Evolutionary conservation across 1,284 basidiomycete genomes (phyloP).

Genomic region (Phellinidium pouzarii): DNA sequence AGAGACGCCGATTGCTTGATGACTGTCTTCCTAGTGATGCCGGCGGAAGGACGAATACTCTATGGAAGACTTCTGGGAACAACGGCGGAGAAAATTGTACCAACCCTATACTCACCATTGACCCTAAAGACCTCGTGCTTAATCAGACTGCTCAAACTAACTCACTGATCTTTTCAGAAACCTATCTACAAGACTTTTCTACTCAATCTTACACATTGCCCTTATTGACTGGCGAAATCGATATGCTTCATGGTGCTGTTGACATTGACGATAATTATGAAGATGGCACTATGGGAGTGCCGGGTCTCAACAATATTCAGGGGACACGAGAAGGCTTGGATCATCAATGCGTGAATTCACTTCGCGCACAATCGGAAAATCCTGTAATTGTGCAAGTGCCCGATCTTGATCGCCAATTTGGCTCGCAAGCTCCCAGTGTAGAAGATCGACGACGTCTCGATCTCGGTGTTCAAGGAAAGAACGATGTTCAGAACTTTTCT

Average conservation of each 20-base stretch:
- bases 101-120: constrained; percentile 1
- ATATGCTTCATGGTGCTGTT: neutral
- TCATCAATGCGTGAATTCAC: too few species aligned
- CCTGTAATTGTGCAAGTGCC: too few species aligned
- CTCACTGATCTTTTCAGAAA: neutral
- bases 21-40: neutral
- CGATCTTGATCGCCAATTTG: too few species aligned
- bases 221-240: neutral
- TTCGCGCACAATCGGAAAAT: too few species aligned
- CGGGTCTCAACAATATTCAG: neutral
- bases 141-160: neutral
- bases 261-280: neutral
- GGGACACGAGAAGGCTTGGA: too few species aligned
- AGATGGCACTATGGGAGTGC: neutral
- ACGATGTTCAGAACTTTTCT: constrained; percentile 3
- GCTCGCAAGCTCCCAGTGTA: neutral
- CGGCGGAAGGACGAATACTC: neutral
- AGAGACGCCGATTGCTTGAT: constrained; percentile 5
- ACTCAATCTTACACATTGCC: neutral
- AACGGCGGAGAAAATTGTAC: neutral
- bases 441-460: too few species aligned
- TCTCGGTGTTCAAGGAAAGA: neutral
- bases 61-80: neutral
- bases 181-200: neutral
- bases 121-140: constrained; percentile 14